A percentile compares a stretch with the other conserved stretches of the same genome.
These are phyloP conservation scores for Ogataea thermomethanolica DNA, from an alignment of 805 yeast genomes.

Conservation along the genomic window DNA sequence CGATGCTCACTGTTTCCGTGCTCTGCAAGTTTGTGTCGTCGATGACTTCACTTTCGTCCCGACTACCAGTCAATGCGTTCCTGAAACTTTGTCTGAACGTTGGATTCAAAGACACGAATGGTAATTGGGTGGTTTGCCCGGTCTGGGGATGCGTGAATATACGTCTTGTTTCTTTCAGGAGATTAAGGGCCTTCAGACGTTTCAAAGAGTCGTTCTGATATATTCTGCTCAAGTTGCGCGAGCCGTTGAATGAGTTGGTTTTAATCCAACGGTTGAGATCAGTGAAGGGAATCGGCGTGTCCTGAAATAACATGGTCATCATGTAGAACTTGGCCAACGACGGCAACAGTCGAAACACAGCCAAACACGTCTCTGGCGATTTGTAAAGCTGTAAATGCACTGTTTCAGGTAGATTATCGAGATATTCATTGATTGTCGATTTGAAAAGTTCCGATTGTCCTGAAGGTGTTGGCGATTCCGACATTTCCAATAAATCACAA, in stretches of 20 bases:
- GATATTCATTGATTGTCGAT: conserved; percentile 78
- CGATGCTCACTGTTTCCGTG: conserved; percentile 52
- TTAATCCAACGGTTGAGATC: conserved; percentile 77
- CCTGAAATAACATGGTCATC: conserved; percentile 82
- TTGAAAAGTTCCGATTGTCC: conserved; percentile 42
- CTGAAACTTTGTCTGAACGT: conserved; percentile 73
- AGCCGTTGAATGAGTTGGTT: conserved; percentile 14
- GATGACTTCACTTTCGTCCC: conserved; percentile 10
- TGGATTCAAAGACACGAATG: conserved; percentile 54
- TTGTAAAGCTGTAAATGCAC: conserved; percentile 81
- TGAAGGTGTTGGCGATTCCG: conserved; percentile 9
- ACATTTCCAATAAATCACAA: conserved; percentile 1
- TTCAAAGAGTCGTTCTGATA: conserved; percentile 75
- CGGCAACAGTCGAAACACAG: conserved; percentile 87
- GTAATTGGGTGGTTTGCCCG: conserved; percentile 29
- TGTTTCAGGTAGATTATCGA: conserved; percentile 84
- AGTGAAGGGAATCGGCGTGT: conserved; percentile 61
- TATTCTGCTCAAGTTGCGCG: conserved; percentile 35
- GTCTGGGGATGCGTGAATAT: conserved; percentile 35
- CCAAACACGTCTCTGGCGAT: conserved; percentile 91
- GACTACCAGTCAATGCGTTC: conserved; percentile 74
- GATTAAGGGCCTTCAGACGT: conserved; percentile 69
- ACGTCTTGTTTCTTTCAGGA: conserved; percentile 54
- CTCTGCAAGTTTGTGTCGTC: conserved; percentile 53
- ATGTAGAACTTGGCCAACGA: conserved; percentile 85